phyloP scores from a whole-genome alignment of 2,329 filamentous ascomycete species.

The Cladosporium austrohemisphaericum region DNA sequence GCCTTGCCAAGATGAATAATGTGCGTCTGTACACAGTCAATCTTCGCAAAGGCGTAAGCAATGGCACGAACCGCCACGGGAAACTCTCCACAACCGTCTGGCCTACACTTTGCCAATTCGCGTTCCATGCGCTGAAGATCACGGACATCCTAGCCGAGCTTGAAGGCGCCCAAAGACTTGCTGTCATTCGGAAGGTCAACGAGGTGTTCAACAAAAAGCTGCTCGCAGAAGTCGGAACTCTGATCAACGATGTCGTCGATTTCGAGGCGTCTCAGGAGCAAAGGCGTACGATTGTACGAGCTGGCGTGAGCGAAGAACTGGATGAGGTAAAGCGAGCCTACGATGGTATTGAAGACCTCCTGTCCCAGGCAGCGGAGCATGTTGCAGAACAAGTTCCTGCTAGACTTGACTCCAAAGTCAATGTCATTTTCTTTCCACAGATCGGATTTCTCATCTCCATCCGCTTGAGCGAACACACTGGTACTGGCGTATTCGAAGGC shows the following conservation, averaged over 20 bases:
- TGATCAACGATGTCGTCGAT: constrained; percentile 72
- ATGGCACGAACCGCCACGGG: constrained; percentile 54
- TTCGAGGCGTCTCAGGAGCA: constrained; percentile 71
- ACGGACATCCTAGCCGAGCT: constrained; percentile 60
- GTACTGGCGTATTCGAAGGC: constrained; percentile 61
- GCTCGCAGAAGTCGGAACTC: constrained; percentile 63
- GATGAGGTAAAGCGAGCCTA: constrained; percentile 76
- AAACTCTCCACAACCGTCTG: constrained; percentile 58
- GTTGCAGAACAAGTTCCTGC: constrained; percentile 62
- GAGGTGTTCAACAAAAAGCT: constrained; percentile 56
- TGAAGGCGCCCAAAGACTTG: constrained; percentile 49
- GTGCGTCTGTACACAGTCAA: constrained; percentile 65
- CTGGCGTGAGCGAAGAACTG: constrained; percentile 68
- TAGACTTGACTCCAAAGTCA: constrained; percentile 52
- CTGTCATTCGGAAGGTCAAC: constrained; percentile 56
- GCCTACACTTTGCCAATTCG: constrained; percentile 70
- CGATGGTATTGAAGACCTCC: constrained; percentile 69
- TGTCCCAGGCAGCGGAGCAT: constrained; percentile 64
- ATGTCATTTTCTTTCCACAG: constrained; percentile 87
- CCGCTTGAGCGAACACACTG: constrained; percentile 56
- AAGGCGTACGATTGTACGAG: constrained; percentile 67
- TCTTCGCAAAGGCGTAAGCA: constrained; percentile 72
- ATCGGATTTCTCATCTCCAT: constrained; percentile 85
- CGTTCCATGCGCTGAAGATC: constrained; percentile 66
- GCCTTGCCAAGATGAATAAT: constrained; percentile 70